Evolutionary conservation across 2,329 filamentous ascomycete genomes (phyloP), one percentile per base, ranked within the genome.

Genomic region (Ploettnerulaceae sp.): DNA sequence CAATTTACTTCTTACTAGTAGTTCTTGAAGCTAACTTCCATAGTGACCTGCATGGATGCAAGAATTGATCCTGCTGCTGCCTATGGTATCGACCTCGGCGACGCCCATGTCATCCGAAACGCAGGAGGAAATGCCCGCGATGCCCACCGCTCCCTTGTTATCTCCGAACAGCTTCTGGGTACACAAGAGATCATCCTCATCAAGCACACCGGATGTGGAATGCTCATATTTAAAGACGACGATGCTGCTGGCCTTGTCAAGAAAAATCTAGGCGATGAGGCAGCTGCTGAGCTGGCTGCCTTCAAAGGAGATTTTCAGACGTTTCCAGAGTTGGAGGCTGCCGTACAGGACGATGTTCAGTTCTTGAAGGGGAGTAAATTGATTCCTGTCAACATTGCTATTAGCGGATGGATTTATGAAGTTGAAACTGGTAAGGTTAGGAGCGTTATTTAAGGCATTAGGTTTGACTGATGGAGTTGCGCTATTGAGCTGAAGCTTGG

Each of bases 31-130:
- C 37, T 54, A 42, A 55, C 40, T 40, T 12, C 29, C 6, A 2
- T 21, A 76, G 74, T 91, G 34, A 86, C 85, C 0, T 93, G 87
- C 67, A 93, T 93, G 86, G 86, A 93, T 60, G 84, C 87, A 4
- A 79, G 86, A 41, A 70, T 82, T 57, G 75, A 91, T 57, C 80
- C 86, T 0, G 74, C 79, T 3, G 69, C 75, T 9, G 83, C 83
- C 1, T 83, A 89, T 44, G 83, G 82, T 7, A 82, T 90, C 47
- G 69, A 74, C 15, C 75, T 87, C 14, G 86, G 87, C 31, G 84
- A 89, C 54, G 87, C 86, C 0, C 86, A 93, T 65, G 78, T 89
- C 24, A 83, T 89, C 49, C 79, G 86, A 48, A 90, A 89, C 55
- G 84, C 82, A 7, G 83, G 83, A 2, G 85, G 72, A 1, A 80